phyloP scores from a whole-genome alignment of 129 eudicot species.

The Tanacetum coccineum region DNA sequence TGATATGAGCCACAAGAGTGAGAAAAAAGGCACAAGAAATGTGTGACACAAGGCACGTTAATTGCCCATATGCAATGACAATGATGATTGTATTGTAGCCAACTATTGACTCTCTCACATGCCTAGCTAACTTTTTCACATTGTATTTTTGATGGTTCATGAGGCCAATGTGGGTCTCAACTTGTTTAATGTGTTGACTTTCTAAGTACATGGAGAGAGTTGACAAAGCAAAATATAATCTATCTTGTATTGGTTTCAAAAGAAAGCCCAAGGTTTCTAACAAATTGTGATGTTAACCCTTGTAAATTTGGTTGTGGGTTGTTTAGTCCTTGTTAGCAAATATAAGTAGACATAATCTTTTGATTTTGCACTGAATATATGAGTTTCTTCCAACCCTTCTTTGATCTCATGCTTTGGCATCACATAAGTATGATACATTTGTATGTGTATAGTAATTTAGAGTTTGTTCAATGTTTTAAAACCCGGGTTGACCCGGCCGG shows the following conservation, averaged over 20 bases:
- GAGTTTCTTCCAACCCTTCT: no score
- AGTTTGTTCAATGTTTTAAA: no score
- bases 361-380: no score
- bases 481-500: no score
- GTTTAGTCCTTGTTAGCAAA: background rate
- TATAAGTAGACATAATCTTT: no score
- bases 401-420: no score
- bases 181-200: conserved; percentile 24
- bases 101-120: conserved; percentile 29
- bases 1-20: conserved; percentile 28
- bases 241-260: conserved; percentile 12
- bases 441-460: no score
- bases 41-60: conserved; percentile 22
- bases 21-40: conserved; percentile 25
- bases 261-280: background rate
- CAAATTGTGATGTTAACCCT: background rate
- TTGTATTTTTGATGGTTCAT: conserved; percentile 14
- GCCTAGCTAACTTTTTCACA: conserved; percentile 25
- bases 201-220: conserved; percentile 11
- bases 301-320: background rate
- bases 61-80: conserved; percentile 24
- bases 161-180: conserved; percentile 29
- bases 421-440: no score
- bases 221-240: conserved; percentile 25
- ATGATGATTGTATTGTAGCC: conserved; percentile 20